These are phyloP conservation scores for Chimonanthus praecox DNA, from an alignment of 164 flowering plant genomes.

Conservation along the genomic window DNA sequence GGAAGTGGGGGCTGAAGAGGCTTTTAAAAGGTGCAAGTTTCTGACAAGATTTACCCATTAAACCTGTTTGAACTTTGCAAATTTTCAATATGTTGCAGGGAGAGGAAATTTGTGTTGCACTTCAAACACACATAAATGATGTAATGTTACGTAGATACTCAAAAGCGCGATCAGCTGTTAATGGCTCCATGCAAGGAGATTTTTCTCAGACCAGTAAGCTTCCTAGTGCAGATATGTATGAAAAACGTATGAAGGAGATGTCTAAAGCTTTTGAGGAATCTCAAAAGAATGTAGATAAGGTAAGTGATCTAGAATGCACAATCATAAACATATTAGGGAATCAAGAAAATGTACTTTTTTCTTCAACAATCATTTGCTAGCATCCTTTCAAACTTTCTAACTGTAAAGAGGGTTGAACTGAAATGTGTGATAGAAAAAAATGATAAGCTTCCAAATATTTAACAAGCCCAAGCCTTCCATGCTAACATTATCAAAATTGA, in stretches of 20 bases:
- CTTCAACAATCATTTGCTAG: no score
- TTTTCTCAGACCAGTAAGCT: constrained; percentile 38
- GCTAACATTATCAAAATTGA: no score
- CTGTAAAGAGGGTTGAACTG: no score
- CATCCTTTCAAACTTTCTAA: no score
- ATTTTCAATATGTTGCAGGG: constrained; percentile 48
- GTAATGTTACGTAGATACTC: constrained; percentile 98
- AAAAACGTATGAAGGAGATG: constrained; percentile 72
- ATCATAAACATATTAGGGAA: no score
- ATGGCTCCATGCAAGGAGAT: constrained; percentile 67
- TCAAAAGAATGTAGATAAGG: constrained; percentile 55
- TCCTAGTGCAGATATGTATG: constrained; percentile 49
- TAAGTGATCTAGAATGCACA: constrained; percentile 23
- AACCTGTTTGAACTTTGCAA: neutral
- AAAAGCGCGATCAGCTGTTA: constrained; percentile 71
- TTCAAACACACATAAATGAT: constrained; percentile 99
- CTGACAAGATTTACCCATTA: neutral
- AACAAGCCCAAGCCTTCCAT: no score
- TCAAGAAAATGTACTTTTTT: no score
- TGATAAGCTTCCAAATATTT: no score
- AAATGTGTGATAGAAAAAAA: no score
- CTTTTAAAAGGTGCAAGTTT: neutral
- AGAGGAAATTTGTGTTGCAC: constrained; percentile 98
- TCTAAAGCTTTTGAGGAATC: constrained; percentile 78
- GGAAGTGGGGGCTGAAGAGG: neutral